Base-by-base conservation (phyloP, 352 stramenopile genomes). In the Pythium rhizo-oryzae region DNA sequence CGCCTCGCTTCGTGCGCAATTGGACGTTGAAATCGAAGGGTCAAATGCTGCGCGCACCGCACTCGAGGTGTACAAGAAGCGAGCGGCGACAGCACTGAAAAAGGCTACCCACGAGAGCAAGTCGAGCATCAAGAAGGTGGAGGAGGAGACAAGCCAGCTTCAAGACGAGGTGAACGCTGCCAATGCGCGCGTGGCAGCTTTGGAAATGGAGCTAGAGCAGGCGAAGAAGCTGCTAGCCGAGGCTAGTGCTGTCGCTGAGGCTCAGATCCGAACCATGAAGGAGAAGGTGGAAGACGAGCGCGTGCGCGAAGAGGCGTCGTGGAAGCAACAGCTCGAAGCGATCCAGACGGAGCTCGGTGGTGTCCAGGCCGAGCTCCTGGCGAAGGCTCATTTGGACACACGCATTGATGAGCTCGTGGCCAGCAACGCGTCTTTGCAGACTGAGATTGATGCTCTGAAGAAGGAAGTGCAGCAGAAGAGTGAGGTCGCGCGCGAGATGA, bases 1-100 rank as follows among this genome's bases (percentile, higher is more conserved):
- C 35, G 53, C 24, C 8, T 55, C 64, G 24, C 58, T 72, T 37
- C 69, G 59, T 4, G 46, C 70, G 1, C 67, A 90, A 65, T 60
- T 89, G 5, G 57, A 82, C 46, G 55, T 78, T 13, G 82, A 92
- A 71, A 81, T 72, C 30, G 81, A 90, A 51, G 83, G 69, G 15
- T 75, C 84, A 0, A 74, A 69, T 33, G 79, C 82, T 35, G 81
- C 83, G 4, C 75, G 79, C 0, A 69, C 73, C 6, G 84, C 85
- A n/a, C 74, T 94, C 19, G 86, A 92, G 64, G 79, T 77, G 49
- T 94, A 94, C 75, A 93, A 91, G 77, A 91, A 91, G 64, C 82
- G 86, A 23, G 86, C 86, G 0, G 82, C 88, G 35, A 89, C 77
- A 3, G 86, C 86, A 18, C 54, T 94, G 19, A 94, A 94, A 74